Base-by-base conservation (phyloP, 805 yeast species). In the Saccharomycopsis sp. region DNA sequence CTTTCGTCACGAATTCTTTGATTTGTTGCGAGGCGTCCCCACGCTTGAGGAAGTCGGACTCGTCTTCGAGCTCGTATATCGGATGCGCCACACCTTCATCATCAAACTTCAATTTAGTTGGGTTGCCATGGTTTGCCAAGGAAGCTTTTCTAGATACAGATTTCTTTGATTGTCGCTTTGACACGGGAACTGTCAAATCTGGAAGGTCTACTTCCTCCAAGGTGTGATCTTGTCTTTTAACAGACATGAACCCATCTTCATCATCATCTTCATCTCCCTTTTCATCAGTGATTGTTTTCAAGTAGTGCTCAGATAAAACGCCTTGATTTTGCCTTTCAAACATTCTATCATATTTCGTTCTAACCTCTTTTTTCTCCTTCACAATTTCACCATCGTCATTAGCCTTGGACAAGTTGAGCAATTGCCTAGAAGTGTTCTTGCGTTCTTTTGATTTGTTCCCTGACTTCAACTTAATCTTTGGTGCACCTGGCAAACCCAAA, bases 71-170 rank as follows among this genome's bases (percentile, higher is more conserved):
- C 61, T 89, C 97, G 55, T 92, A 92, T 4, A 89, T 67, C 7
- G 94, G 83, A 60, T 89, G 97, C 0, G 97, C 80, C 4, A 68
- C 69, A 20, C 99, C 99, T 2, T 89, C 96, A 48, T 92, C 98
- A 56, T 92, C 99, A 55, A 89, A 35, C 41, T 73, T 69, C 51
- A 89, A 59, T 57, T 87, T 92, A 16, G 81, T 75, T 13, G 95
- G 80, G 43, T 75, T 72, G 1, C 85, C 84, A 48, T 71, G 72
- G 10, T 67, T 57, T 35, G 77, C 64, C 18, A 76, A 51, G 2
- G 87, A 73, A 30, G 75, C 71, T 58, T 89, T 92, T 65, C 83
- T 87, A 9, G 95, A 84, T 27, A 88, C 65, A 0, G 96, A 96
- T 51, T 75, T 78, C 67, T 85, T 92, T 32, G 75, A 76, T 4